A percentile compares a stretch with the other conserved stretches of the same genome.
phyloP scores from a whole-genome alignment of 2,329 filamentous ascomycete species.

The Penicillium sp. region DNA sequence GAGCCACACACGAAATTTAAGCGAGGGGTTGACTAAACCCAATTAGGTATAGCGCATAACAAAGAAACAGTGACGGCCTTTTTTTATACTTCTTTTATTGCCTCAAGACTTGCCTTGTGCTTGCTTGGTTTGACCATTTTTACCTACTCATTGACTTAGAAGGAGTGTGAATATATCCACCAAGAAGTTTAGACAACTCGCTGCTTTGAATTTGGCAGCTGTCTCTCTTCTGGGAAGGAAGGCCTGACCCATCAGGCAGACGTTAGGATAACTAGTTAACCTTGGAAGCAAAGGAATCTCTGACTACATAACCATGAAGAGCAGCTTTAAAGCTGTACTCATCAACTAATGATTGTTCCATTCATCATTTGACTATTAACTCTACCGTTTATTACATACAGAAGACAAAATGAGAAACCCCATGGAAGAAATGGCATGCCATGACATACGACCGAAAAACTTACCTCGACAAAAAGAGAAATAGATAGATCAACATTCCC shows the following conservation, averaged over 20 bases:
- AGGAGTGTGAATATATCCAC: not conserved
- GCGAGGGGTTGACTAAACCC: constrained; percentile 41
- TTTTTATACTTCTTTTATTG: constrained; percentile 1
- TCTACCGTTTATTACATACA: not conserved
- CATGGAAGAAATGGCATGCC: not conserved
- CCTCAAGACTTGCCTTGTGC: not conserved
- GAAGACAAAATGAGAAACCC: not conserved
- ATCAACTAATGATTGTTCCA: not conserved
- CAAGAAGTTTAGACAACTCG: not conserved
- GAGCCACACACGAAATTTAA: constrained; percentile 47
- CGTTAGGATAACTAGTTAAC: too few species aligned
- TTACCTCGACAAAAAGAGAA: not conserved
- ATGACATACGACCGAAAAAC: not conserved
- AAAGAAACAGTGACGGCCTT: constrained; percentile 1
- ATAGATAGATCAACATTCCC: not conserved
- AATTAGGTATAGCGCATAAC: constrained; percentile 25
- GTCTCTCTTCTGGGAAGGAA: not conserved
- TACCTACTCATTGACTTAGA: not conserved
- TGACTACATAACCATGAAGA: not conserved
- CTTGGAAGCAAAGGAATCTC: not conserved
- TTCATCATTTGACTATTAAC: not conserved
- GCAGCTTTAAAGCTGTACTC: not conserved
- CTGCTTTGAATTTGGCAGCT: not conserved
- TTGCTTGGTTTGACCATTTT: not conserved
- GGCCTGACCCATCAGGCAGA: not conserved